Conservation (phyloP, 352 stramenopile species). For the Achlya hypogyna region DNA sequence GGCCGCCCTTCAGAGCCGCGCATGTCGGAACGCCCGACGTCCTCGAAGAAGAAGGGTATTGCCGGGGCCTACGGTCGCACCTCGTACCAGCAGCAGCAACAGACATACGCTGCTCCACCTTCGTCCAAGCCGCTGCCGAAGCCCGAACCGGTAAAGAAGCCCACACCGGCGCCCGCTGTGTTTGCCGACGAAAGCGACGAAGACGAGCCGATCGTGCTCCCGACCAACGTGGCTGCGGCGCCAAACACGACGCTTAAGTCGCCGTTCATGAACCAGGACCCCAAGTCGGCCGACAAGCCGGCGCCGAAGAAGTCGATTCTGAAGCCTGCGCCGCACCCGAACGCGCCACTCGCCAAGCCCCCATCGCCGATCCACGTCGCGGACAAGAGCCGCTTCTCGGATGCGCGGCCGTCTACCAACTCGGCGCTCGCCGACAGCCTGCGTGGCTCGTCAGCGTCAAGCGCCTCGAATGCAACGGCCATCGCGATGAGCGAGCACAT, state of each 20-base stretch:
- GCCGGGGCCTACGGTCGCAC: background rate
- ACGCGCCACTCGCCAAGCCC: background rate
- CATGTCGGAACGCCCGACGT: slow-evolving; percentile 1
- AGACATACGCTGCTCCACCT: too few species aligned
- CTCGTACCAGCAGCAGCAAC: slow-evolving; percentile 1
- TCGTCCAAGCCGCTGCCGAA: background rate
- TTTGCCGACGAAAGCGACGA: slow-evolving; percentile 2
- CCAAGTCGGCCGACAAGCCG: background rate
- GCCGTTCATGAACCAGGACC: background rate
- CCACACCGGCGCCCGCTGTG: background rate
- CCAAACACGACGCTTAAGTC: background rate
- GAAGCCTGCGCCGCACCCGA: background rate
- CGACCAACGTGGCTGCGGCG: background rate
- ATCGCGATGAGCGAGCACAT: slow-evolving; percentile 9
- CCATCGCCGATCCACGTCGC: background rate
- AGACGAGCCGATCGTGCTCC: background rate
- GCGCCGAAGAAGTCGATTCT: background rate
- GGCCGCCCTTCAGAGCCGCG: slow-evolving; percentile 6
- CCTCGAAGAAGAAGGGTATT: slow-evolving; percentile 20
- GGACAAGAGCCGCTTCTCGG: background rate
- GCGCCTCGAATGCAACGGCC: slow-evolving; percentile 14
- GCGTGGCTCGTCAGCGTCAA: slow-evolving; percentile 2
- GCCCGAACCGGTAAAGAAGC: background rate
- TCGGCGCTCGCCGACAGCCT: background rate
- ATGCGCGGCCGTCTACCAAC: background rate